Evolutionary conservation across 345 rosid genomes (phyloP).

Genomic region (Arabis hirsuta): DNA sequence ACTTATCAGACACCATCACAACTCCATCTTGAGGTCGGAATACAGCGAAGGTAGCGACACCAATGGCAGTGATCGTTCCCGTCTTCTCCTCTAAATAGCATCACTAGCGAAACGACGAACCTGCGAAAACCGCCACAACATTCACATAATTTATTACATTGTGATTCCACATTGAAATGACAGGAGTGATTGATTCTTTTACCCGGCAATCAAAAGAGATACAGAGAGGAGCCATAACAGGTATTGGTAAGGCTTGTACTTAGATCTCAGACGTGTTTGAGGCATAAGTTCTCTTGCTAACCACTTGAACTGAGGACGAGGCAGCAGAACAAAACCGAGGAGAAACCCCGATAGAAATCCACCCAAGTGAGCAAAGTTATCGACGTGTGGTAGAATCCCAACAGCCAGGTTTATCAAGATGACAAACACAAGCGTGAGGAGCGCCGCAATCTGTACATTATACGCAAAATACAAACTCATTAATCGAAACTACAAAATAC

Average conservation of each 20-base stretch:
- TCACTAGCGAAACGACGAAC: slow-evolving; percentile 58
- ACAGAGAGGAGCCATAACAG: slow-evolving; percentile 59
- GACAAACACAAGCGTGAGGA: slow-evolving; percentile 73
- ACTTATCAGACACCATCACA: slow-evolving; percentile 49
- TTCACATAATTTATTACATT: background rate
- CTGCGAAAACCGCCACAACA: slow-evolving; percentile 43
- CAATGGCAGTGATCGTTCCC: slow-evolving; percentile 75
- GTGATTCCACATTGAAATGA: background rate
- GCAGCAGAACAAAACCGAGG: slow-evolving; percentile 76
- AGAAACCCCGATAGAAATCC: slow-evolving; percentile 89
- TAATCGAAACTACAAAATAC: background rate
- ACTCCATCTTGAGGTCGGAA: slow-evolving; percentile 78
- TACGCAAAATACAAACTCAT: background rate
- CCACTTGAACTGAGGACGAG: slow-evolving; percentile 91
- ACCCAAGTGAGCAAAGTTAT: slow-evolving; percentile 90
- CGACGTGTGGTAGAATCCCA: slow-evolving; percentile 89
- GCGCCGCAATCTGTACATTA: slow-evolving; percentile 68
- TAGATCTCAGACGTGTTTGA: slow-evolving; percentile 54
- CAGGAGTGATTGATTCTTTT: slow-evolving; percentile 6
- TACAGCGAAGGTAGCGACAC: slow-evolving; percentile 89
- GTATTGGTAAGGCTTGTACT: slow-evolving; percentile 79
- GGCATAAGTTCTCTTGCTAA: slow-evolving; percentile 54
- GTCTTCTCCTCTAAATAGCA: slow-evolving; percentile 70
- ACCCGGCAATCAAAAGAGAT: slow-evolving; percentile 68
- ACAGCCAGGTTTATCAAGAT: slow-evolving; percentile 70